A percentile compares a stretch with the other conserved stretches of the same genome.
phyloP scores from a whole-genome alignment of 2,329 filamentous ascomycete genomes.

The Diplocarpon mali region DNA sequence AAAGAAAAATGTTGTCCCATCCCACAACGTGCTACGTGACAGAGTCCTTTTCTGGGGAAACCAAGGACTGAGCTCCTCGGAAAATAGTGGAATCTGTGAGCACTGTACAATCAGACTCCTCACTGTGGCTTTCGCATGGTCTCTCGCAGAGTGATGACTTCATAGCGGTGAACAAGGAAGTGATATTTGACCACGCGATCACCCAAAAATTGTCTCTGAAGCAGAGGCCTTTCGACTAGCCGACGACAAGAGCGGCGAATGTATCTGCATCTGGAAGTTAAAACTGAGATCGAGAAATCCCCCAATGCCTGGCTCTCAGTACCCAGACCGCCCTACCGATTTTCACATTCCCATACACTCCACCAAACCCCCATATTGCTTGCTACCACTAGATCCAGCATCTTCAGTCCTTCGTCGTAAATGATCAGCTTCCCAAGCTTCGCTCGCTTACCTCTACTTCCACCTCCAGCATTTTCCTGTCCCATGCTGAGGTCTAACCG shows the following conservation, averaged over 20 bases:
- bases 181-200: neutral
- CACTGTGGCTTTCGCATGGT: neutral
- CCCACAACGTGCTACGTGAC: conserved; percentile 7
- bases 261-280: too few relatives aligned
- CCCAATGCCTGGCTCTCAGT: neutral
- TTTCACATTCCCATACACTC: conserved; percentile 58
- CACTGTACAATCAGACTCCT: neutral
- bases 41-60: neutral
- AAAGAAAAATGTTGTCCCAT: neutral
- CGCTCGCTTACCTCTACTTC: conserved; percentile 71
- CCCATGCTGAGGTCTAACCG: conserved; percentile 66
- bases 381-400: conserved; percentile 86
- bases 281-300: too few relatives aligned
- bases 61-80: neutral
- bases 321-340: too few relatives aligned
- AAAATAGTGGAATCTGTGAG: neutral
- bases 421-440: conserved; percentile 93
- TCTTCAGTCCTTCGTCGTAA: conserved; percentile 81
- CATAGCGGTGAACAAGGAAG: too few relatives aligned
- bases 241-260: too few relatives aligned
- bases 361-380: conserved; percentile 92
- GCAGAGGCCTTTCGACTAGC: too few relatives aligned
- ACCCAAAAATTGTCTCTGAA: neutral
- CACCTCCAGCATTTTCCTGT: conserved; percentile 74
- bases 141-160: too few relatives aligned